A percentile compares a stretch with the other conserved stretches of the same genome.
These are phyloP conservation scores for Periconia sp. DNA, from an alignment of 2,329 filamentous ascomycete species.

Conservation along the genomic window DNA sequence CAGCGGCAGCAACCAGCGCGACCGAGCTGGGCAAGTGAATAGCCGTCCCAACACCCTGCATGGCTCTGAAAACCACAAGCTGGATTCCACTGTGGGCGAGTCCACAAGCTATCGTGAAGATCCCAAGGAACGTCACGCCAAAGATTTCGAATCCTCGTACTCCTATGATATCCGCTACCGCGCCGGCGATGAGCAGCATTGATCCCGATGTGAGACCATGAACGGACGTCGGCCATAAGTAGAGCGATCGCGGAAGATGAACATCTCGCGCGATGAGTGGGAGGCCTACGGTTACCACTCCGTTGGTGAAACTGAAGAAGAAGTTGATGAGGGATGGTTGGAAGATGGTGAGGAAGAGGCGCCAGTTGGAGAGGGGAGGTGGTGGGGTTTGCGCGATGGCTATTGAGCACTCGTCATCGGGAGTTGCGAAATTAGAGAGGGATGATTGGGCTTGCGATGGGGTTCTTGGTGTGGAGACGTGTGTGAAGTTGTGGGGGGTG, in stretches of 20 bases:
- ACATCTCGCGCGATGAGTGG: slow-evolving; percentile 44
- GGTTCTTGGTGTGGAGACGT: background rate
- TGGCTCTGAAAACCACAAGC: slow-evolving; percentile 46
- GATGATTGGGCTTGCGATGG: background rate
- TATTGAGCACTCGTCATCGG: slow-evolving; percentile 1
- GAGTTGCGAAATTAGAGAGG: background rate
- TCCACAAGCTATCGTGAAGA: slow-evolving; percentile 50
- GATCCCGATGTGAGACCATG: slow-evolving; percentile 50
- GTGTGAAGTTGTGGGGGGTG: background rate
- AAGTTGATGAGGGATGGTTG: slow-evolving; percentile 29
- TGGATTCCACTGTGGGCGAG: slow-evolving; percentile 49
- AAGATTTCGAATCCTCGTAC: slow-evolving; percentile 47
- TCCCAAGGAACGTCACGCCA: slow-evolving; percentile 45
- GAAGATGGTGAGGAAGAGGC: slow-evolving; percentile 22
- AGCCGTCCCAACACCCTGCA: slow-evolving; percentile 51
- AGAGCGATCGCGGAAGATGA: slow-evolving; percentile 30
- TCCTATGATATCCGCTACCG: slow-evolving; percentile 55
- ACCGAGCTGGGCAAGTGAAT: slow-evolving; percentile 52
- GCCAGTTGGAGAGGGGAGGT: slow-evolving; percentile 11
- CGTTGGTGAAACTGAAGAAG: slow-evolving; percentile 39
- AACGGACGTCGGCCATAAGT: slow-evolving; percentile 38
- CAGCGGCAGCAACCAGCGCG: slow-evolving; percentile 42
- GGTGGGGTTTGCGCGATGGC: slow-evolving; percentile 6
- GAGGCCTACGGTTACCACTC: slow-evolving; percentile 46
- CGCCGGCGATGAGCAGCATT: slow-evolving; percentile 53